A percentile compares a stretch with the other conserved stretches of the same genome.
Conservation (phyloP, 768 basidiomycete genomes). For the Rhodosporidiobolus sp. region DNA sequence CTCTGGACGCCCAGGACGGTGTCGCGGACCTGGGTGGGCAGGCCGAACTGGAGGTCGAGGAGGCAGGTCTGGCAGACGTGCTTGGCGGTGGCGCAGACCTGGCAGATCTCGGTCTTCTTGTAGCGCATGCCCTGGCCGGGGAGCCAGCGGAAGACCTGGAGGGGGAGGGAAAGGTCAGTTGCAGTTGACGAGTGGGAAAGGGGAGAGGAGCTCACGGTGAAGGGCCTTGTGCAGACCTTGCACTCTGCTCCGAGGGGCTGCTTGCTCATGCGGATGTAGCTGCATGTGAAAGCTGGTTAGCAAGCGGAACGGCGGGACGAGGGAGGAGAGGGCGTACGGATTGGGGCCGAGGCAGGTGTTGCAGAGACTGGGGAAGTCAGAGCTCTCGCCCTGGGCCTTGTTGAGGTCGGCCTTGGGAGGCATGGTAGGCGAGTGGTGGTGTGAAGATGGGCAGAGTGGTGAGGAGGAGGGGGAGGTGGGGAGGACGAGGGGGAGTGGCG, state of each 20-base stretch:
- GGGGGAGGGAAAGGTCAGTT: slow-evolving; percentile 43
- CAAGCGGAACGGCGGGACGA: slow-evolving; percentile 1
- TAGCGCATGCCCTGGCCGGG: slow-evolving; percentile 86
- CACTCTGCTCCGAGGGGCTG: slow-evolving; percentile 95
- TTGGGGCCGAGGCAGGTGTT: slow-evolving; percentile 69
- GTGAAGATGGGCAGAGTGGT: too few species aligned
- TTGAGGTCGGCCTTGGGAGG: slow-evolving; percentile 63
- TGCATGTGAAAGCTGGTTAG: slow-evolving; percentile 68
- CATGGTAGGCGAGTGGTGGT: slow-evolving; percentile 7
- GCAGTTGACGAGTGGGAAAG: too few species aligned
- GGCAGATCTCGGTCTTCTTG: slow-evolving; percentile 96
- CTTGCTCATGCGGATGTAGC: slow-evolving; percentile 95
- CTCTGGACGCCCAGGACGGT: slow-evolving; percentile 76
- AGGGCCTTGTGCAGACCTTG: slow-evolving; percentile 86
- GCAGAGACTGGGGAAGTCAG: slow-evolving; percentile 82
- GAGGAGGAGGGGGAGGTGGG: too few species aligned
- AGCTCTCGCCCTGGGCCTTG: slow-evolving; percentile 91
- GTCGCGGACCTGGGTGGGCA: slow-evolving; percentile 95
- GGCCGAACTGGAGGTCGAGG: slow-evolving; percentile 88
- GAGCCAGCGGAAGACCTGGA: slow-evolving; percentile 95
- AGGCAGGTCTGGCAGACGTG: slow-evolving; percentile 91
- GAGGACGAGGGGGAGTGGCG: too few species aligned
- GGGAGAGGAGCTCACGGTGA: slow-evolving; percentile 26
- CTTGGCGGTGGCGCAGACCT: slow-evolving; percentile 81
- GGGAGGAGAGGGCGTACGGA: slow-evolving; percentile 1